A percentile compares a stretch with the other conserved stretches of the same genome.
Conservation (phyloP, 2,329 filamentous ascomycete species). For the Fusarium floridanum region DNA sequence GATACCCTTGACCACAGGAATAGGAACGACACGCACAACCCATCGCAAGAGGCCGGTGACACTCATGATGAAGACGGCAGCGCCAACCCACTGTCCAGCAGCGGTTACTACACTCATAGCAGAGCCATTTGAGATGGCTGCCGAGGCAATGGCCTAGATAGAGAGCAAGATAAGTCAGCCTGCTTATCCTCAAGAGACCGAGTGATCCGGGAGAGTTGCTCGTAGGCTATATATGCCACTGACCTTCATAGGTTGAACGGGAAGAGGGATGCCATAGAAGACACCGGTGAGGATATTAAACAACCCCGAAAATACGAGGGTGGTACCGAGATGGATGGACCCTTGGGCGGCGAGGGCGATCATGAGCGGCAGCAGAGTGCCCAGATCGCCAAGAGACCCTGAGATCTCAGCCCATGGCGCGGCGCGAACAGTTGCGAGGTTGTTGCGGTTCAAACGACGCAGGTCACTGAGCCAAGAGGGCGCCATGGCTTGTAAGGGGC, state of each 20-base stretch:
- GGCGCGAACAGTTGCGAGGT: slow-evolving; percentile 61
- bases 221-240: neutral
- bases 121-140: slow-evolving; percentile 77
- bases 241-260: slow-evolving; percentile 88
- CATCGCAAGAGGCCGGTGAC: slow-evolving; percentile 82
- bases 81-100: slow-evolving; percentile 80
- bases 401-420: slow-evolving; percentile 80
- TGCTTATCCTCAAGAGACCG: neutral
- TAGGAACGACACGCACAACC: slow-evolving; percentile 80
- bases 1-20: slow-evolving; percentile 93
- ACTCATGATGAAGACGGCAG: slow-evolving; percentile 81
- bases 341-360: slow-evolving; percentile 84
- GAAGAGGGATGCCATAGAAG: slow-evolving; percentile 88
- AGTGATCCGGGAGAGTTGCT: neutral
- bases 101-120: slow-evolving; percentile 76
- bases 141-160: slow-evolving; percentile 82
- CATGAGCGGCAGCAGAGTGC: slow-evolving; percentile 89
- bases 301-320: slow-evolving; percentile 87
- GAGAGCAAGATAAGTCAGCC: neutral
- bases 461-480: slow-evolving; percentile 47
- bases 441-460: slow-evolving; percentile 58
- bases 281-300: slow-evolving; percentile 88
- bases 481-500: slow-evolving; percentile 30
- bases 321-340: slow-evolving; percentile 85
- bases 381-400: slow-evolving; percentile 87